phyloP scores from a whole-genome alignment of 2,329 filamentous ascomycete genomes.

The Pseudocercospora ulei region DNA sequence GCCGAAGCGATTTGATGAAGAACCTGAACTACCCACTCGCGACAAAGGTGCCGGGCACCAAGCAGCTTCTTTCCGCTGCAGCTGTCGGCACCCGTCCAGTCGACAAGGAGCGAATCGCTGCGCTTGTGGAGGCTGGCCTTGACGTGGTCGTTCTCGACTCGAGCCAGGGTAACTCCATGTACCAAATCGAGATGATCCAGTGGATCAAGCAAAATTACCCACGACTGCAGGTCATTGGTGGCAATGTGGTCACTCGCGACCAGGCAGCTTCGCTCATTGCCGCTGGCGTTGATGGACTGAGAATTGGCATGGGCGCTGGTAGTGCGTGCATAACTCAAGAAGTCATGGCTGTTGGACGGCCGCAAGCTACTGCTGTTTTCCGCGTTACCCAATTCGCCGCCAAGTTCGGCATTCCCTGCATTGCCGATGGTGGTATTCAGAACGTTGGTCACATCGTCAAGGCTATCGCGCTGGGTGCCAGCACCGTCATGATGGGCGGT shows the following conservation, averaged over 20 bases:
- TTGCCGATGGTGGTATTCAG: slow-evolving; percentile 94
- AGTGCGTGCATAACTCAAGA: slow-evolving; percentile 98
- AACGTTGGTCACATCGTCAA: slow-evolving; percentile 99
- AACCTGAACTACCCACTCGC: slow-evolving; percentile 94
- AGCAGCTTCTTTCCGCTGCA: slow-evolving; percentile 92
- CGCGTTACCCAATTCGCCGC: slow-evolving; percentile 82
- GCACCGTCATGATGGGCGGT: slow-evolving; percentile 98
- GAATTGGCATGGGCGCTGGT: slow-evolving; percentile 97
- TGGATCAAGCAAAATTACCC: slow-evolving; percentile 85
- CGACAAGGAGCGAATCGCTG: slow-evolving; percentile 75
- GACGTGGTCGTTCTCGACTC: slow-evolving; percentile 94
- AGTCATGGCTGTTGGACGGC: slow-evolving; percentile 97
- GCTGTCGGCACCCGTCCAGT: slow-evolving; percentile 91
- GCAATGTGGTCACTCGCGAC: slow-evolving; percentile 95
- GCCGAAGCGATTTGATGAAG: slow-evolving; percentile 93
- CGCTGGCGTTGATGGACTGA: slow-evolving; percentile 87
- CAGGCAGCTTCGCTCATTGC: slow-evolving; percentile 88
- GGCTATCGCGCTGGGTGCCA: slow-evolving; percentile 85
- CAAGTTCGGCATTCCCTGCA: slow-evolving; percentile 91
- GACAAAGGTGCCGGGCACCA: slow-evolving; percentile 91
- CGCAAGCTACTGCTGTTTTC: slow-evolving; percentile 87
- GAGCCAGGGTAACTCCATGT: slow-evolving; percentile 96
- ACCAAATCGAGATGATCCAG: slow-evolving; percentile 97
- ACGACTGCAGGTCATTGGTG: slow-evolving; percentile 83
- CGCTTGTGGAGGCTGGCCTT: slow-evolving; percentile 85